Evolutionary conservation across 2,329 filamentous ascomycete species (phyloP).

Genomic region (Ustulina deusta): DNA sequence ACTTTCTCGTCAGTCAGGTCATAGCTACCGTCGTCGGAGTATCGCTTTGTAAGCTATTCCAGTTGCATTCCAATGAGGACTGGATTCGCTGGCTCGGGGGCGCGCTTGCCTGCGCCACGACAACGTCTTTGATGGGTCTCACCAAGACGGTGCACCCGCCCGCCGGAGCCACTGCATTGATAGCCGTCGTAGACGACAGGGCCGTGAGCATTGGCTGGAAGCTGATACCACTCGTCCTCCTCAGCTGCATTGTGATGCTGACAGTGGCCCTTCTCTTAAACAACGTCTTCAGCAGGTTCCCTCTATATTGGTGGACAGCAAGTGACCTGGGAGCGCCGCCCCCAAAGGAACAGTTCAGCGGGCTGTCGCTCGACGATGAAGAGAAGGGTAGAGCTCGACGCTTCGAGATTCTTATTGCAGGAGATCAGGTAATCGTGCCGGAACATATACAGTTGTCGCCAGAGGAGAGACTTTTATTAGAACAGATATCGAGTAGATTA

Average conservation of each 20-base stretch:
- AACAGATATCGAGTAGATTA: conserved; percentile 34
- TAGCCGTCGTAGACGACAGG: conserved; percentile 71
- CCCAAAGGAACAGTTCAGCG: conserved; percentile 6
- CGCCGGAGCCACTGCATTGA: conserved; percentile 77
- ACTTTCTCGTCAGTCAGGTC: conserved; percentile 74
- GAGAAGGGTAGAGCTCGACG: conserved; percentile 23
- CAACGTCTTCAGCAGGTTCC: conserved; percentile 75
- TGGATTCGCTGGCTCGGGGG: conserved; percentile 73
- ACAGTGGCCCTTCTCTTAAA: conserved; percentile 73
- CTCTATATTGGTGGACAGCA: conserved; percentile 77
- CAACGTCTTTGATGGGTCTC: conserved; percentile 74
- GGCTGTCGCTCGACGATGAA: conserved; percentile 25
- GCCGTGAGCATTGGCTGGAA: conserved; percentile 74
- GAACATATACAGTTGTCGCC: conserved; percentile 28
- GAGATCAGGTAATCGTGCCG: conserved; percentile 30
- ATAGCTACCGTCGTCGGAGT: conserved; percentile 72
- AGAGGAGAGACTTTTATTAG: conserved; percentile 37
- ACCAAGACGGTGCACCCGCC: conserved; percentile 81
- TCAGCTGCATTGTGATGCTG: conserved; percentile 72
- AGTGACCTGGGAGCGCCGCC: conserved; percentile 41
- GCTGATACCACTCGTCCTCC: conserved; percentile 70
- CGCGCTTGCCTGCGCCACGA: conserved; percentile 72
- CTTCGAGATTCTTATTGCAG: conserved; percentile 28
- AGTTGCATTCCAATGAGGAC: conserved; percentile 59
- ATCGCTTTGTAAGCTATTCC: conserved; percentile 73